Percentiles rank a stretch among this genome's conserved stretches.
Conservation (phyloP, 1,284 basidiomycete species). For the Tausonia pullulans region DNA sequence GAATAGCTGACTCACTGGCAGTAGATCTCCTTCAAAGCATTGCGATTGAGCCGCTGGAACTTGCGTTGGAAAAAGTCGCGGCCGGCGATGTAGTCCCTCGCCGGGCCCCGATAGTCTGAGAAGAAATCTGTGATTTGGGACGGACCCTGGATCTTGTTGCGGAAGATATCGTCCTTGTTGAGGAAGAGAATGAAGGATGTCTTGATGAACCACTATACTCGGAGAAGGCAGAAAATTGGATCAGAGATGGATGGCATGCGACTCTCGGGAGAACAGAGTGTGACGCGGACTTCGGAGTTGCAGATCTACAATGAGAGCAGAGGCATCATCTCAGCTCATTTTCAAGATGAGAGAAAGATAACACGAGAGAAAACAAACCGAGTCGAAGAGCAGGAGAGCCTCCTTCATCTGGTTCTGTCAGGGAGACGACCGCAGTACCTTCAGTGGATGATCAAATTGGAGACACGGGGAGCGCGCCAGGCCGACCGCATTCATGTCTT, state of each 20-base stretch:
- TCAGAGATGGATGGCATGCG: too few relatives aligned
- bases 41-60: constrained; percentile 70
- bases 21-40: constrained; percentile 82
- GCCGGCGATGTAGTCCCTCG: constrained; percentile 56
- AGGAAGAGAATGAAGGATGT: constrained; percentile 67
- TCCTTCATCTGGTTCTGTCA: constrained; percentile 85
- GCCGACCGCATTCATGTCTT: constrained; percentile 78
- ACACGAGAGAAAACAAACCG: constrained; percentile 54
- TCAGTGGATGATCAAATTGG: too few relatives aligned
- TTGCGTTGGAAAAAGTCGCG: constrained; percentile 82
- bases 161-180: constrained; percentile 81
- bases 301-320: constrained; percentile 21
- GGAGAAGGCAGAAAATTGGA: too few relatives aligned
- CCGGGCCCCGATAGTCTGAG: constrained; percentile 41
- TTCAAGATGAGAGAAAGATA: too few relatives aligned
- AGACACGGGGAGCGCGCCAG: background rate
- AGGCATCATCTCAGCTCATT: too few relatives aligned
- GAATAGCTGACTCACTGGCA: constrained; percentile 53
- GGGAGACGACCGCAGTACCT: too few relatives aligned
- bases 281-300: constrained; percentile 22
- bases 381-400: constrained; percentile 89
- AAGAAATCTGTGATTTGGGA: constrained; percentile 79
- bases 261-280: too few relatives aligned
- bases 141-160: constrained; percentile 56
- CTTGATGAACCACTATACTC: constrained; percentile 70